Evolutionary conservation across 1,284 basidiomycete genomes (phyloP), one percentile per base, ranked within the genome.

Genomic region (Cronartium quercuum): DNA sequence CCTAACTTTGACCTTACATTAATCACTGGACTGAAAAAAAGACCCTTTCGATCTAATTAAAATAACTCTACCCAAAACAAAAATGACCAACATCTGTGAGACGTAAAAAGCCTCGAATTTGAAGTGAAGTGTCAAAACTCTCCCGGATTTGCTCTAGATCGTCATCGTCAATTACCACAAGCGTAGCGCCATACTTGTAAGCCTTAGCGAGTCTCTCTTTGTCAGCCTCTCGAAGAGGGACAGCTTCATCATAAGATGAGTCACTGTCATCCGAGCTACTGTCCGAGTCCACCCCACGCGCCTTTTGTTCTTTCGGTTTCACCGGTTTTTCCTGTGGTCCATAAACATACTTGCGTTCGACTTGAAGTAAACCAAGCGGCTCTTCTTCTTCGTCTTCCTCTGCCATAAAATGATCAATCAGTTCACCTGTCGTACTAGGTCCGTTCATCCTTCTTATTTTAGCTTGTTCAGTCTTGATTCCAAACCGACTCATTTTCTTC

Each of bases 401-500:
- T n/a, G 21, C 41, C 13, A 57, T 44, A 55, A 37, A 38, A 15
- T 67, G 66, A 13, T 3, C 44, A 4, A 57, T 44, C 58, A 35
- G 13, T 2, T 18, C 35, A 2, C 13, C 55, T 40, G 55, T 3
- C 29, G 41, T 9, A 35, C n/a, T 37, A 21, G 34, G 37, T 40
- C 9, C 57, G 38, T 51, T 44, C 35, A 62, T 61, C 15, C 38
- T 62, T 21, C 60, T 40, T 44, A 42, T 42, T 18, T 61, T 51
- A 13, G 38, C 42, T n/a, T 64, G 12, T 60, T 73, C 69, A 51
- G 35, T 58, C 6, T 41, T 9, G 42, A 65, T 21, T 12, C 69
- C 69, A 34, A 65, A 51, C 21, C 37, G 62, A 61, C 44, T 73
- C 61, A 73, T 73, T 57, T 65, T 73, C 55, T 73, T 63, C 38